Base-by-base conservation (phyloP, 225 moss, liverwort and hornwort genomes). In the Ulota crispa region DNA sequence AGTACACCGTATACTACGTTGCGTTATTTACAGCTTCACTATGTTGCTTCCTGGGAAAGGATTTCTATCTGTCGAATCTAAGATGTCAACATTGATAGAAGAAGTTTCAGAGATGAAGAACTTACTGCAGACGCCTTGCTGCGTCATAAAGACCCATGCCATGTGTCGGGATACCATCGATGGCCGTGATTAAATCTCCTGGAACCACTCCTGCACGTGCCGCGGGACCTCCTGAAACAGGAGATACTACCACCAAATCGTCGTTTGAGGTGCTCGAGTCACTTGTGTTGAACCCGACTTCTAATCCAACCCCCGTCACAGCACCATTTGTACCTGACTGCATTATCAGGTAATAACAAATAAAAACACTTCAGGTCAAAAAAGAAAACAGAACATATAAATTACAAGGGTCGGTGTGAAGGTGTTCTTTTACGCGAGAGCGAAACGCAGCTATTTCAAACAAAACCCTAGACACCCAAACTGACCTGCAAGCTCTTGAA, bases 141-240 rank as follows among this genome's bases (percentile, higher is more conserved):
- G 99, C 99, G 81, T 99, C 99, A 72, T 94, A 99, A 6, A 99
- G 93, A 57, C 99, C 99, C 96, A 99, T 99, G 84, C 99, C 99
- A 56, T 93, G 87, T 26, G 99, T 96, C 8, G 94, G 76, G 43
- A 99, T 84, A 82, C 99, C 99, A 85, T 99, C 96, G 80, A 99
- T 99, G 62, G 96, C 99, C 89, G 91, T 80, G 69, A 99, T 92
- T 53, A 93, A 75, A 86, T 99, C 99, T 68, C 99, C 99, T 47
- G 99, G 96, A 81, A 87, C 76, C 70, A 99, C 89, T 81, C 99
- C 99, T 76, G 99, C 99, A 83, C 99, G 96, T 8, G 92, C 99
- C 65, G 99, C 99, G 86, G 96, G 99, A 16, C 99, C 99, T 8
- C 99, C 99, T 65, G 89, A 81, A 70, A 99, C 94, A 76, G 99